These are phyloP conservation scores for Erythrophleum fordii DNA, from an alignment of 306 rosid genomes.

Conservation along the genomic window DNA sequence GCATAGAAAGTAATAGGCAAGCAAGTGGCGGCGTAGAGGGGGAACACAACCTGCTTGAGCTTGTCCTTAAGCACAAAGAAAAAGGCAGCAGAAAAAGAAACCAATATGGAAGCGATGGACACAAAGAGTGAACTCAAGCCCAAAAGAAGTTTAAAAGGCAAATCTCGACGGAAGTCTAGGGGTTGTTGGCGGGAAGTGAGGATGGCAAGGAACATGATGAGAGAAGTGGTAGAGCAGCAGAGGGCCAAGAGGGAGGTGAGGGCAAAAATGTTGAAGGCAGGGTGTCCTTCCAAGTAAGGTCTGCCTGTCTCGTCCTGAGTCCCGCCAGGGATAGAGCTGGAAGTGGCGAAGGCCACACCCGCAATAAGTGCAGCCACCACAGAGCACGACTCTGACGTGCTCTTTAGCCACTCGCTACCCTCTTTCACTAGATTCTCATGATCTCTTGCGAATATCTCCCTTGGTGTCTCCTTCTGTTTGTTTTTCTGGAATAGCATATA, in stretches of 20 bases:
- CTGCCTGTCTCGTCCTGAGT: neutral
- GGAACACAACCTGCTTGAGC: constrained; percentile 29
- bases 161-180: constrained; percentile 43
- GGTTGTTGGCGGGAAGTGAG: constrained; percentile 52
- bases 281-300: constrained; percentile 37
- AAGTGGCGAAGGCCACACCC: constrained; percentile 43
- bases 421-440: neutral
- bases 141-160: constrained; percentile 49
- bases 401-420: constrained; percentile 36
- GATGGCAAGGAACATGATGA: constrained; percentile 62
- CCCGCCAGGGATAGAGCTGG: constrained; percentile 52
- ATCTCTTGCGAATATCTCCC: constrained; percentile 31
- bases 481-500: constrained; percentile 28
- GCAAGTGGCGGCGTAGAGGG: constrained; percentile 45
- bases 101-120: constrained; percentile 49
- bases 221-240: constrained; percentile 56
- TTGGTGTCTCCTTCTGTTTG: neutral
- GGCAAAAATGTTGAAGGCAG: constrained; percentile 46
- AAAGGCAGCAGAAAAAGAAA: constrained; percentile 55
- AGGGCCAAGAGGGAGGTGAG: constrained; percentile 51
- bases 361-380: constrained; percentile 48
- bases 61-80: constrained; percentile 38
- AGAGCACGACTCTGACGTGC: constrained; percentile 50
- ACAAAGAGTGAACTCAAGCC: constrained; percentile 56
- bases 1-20: constrained; percentile 55